Evolutionary conservation across 164 flowering plant species (phyloP).

Genomic region (Akebia trifoliata): DNA sequence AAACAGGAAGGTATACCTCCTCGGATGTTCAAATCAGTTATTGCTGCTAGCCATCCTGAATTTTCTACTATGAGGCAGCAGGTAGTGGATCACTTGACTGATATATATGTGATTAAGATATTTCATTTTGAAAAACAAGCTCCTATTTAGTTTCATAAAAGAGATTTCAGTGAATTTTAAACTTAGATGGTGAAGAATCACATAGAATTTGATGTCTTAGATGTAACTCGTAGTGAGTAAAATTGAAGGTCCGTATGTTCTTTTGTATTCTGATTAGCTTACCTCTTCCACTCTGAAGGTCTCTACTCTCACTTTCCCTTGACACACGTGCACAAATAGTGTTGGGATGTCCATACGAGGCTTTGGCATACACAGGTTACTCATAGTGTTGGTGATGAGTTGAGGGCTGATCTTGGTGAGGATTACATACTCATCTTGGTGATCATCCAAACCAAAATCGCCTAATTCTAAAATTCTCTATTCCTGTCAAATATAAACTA

Average conservation of each 20-base stretch:
- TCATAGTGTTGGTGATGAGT: too few species aligned
- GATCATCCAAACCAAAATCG: too few species aligned
- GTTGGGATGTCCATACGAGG: too few species aligned
- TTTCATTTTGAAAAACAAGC: not conserved
- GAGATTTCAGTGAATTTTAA: not conserved
- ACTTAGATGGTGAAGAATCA: not conserved
- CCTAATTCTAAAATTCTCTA: too few species aligned
- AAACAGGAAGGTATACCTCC: slow-evolving; percentile 26
- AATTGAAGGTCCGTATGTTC: not conserved
- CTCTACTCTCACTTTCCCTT: not conserved
- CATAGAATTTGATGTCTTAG: not conserved
- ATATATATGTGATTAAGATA: not conserved
- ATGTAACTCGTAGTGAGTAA: not conserved
- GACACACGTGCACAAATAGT: too few species aligned
- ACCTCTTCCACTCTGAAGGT: not conserved
- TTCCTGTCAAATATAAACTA: too few species aligned
- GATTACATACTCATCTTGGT: too few species aligned
- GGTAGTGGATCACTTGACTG: slow-evolving; percentile 32
- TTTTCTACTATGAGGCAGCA: slow-evolving; percentile 88
- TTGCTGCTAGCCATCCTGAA: slow-evolving; percentile 14
- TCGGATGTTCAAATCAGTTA: slow-evolving; percentile 49
- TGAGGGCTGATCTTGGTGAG: too few species aligned
- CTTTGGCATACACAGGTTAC: too few species aligned
- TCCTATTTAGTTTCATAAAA: not conserved
- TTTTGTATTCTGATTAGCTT: not conserved